Evolutionary conservation across 2,329 filamentous ascomycete genomes (phyloP), one percentile per base, ranked within the genome.

Genomic region (Beauveria caledonica): DNA sequence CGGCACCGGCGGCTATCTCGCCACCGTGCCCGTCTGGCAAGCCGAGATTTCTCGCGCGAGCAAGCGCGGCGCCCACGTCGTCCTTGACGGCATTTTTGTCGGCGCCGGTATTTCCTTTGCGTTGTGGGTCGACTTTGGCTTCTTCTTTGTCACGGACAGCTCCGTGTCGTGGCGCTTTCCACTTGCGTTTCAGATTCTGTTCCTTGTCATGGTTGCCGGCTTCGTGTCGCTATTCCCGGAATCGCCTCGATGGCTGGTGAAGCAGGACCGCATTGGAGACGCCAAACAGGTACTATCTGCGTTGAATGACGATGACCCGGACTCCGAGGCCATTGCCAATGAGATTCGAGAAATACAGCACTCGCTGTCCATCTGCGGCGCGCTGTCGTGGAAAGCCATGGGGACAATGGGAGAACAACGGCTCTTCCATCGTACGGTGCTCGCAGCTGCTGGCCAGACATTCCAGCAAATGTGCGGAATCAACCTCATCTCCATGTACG

Each of bases 21-120:
- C 81, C 70, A 79, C 78, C 4, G 68, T 71, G 3, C 81, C 81
- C 0, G 81, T 79, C 0, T 84, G 81, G 80, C 79, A 82, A 61
- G 78, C 78, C 0, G 81, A 84, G 66, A 70, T 68, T 0, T 66
- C 68, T 2, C 79, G 82, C 64, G 78, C 83, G 0, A 77, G 76
- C 42, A 80, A 77, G 60, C 76, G 83, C 67, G 82, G 82, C 65
- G 68, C 67, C 6, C 65, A 70, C 42, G 69, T 71, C 60, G 72
- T 81, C 29, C 77, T 82, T 23, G 80, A 81, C 7, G 80, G 79
- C 23, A 70, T 83, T 3, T 80, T 78, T 1, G 81, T 81, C 67
- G 73, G 72, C 62, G 64, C 72, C 2, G 70, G 71, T n/a, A 72
- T 71, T 39, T 68, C 74, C 5, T 68, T 78, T 21, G 74, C 74